Percentiles rank a stretch among this genome's conserved stretches.
Evolutionary conservation across 179 eudicot genomes (phyloP).

Genomic region (Silene coronaria): DNA sequence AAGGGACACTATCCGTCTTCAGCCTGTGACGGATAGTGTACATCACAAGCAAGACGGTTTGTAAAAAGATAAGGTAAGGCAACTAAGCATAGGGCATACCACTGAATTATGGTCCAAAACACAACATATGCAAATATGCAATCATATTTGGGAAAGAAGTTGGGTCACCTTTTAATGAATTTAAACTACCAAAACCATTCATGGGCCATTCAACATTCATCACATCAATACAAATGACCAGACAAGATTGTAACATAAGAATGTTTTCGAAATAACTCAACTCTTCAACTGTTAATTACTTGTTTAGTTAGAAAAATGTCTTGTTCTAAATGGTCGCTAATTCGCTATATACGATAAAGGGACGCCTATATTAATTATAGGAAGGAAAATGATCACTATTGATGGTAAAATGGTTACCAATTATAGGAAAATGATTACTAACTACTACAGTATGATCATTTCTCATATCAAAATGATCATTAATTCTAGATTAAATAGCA

Average conservation of each 20-base stretch:
- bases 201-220: conserved; percentile 9
- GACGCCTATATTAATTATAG: no score
- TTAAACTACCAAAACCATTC: conserved; percentile 8
- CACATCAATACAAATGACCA: background rate
- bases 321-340: background rate
- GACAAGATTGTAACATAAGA: background rate
- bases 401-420: background rate
- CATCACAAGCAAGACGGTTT: no score
- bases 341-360: background rate
- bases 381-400: no score
- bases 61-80: background rate
- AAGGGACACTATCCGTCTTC: no score
- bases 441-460: no score
- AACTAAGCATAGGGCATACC: conserved; percentile 4
- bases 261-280: background rate
- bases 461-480: no score
- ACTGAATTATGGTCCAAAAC: conserved; percentile 18
- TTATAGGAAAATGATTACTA: background rate
- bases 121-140: conserved; percentile 6
- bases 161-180: conserved; percentile 1
- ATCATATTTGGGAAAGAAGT: conserved; percentile 8
- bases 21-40: no score
- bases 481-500: background rate
- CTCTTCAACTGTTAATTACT: background rate
- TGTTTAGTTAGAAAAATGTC: background rate